Conservation (phyloP, 1,284 basidiomycete species). For the Boletellus deceptivus region DNA sequence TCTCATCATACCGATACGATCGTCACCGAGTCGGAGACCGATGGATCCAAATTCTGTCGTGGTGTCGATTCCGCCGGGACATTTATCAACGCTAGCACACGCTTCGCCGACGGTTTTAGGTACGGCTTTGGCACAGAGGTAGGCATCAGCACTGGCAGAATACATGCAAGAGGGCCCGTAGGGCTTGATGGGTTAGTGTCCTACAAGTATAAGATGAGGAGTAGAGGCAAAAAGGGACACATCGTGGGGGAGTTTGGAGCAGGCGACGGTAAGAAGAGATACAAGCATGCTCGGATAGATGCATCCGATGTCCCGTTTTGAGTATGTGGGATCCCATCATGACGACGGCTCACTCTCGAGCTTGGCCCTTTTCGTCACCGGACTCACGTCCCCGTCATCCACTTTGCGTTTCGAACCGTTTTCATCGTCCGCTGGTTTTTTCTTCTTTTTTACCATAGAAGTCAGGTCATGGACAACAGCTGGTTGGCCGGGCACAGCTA, state of each 20-base stretch:
- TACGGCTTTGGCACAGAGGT: slow-evolving; percentile 99
- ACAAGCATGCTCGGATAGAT: slow-evolving; percentile 64
- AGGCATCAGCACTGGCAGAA: slow-evolving; percentile 94
- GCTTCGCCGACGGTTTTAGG: slow-evolving; percentile 96
- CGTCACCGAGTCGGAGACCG: slow-evolving; percentile 74
- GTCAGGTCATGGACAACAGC: slow-evolving; percentile 76
- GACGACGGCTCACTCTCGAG: slow-evolving; percentile 40
- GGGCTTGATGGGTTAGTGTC: slow-evolving; percentile 93
- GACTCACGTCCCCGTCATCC: slow-evolving; percentile 52
- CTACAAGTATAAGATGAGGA: slow-evolving; percentile 91
- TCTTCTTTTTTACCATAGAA: slow-evolving; percentile 82
- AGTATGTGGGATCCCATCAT: slow-evolving; percentile 14
- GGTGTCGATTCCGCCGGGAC: slow-evolving; percentile 92
- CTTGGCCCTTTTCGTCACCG: slow-evolving; percentile 65
- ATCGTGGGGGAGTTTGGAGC: slow-evolving; percentile 77
- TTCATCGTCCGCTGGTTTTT: slow-evolving; percentile 43
- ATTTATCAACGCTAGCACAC: slow-evolving; percentile 92
- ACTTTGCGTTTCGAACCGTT: slow-evolving; percentile 63
- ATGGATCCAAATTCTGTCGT: slow-evolving; percentile 77
- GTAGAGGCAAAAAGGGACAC: slow-evolving; percentile 71
- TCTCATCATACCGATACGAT: slow-evolving; percentile 97
- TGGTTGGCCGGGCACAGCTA: slow-evolving; percentile 30
- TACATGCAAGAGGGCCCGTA: slow-evolving; percentile 96
- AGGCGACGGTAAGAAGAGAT: slow-evolving; percentile 71
- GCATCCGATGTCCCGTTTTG: slow-evolving; percentile 47